Evolutionary conservation across 768 basidiomycete genomes (phyloP).

Genomic region (Boletus vermiculosoides): DNA sequence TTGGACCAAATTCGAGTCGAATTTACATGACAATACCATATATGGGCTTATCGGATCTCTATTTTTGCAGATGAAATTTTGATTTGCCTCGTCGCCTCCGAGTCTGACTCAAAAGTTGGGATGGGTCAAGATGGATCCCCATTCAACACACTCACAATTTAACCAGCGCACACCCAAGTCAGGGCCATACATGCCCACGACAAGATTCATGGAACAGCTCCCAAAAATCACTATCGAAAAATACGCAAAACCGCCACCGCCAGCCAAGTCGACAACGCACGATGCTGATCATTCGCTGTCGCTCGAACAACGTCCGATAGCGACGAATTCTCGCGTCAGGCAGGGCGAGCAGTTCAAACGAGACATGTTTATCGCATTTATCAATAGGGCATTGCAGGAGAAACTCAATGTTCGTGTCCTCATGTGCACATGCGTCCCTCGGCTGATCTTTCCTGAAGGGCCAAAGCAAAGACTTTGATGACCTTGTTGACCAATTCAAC

Average conservation of each 20-base stretch:
- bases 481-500: slow-evolving; percentile 86
- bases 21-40: slow-evolving; percentile 18
- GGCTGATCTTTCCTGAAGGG: slow-evolving; percentile 48
- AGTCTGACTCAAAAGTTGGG: neutral
- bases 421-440: slow-evolving; percentile 8
- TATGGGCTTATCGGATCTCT: slow-evolving; percentile 6
- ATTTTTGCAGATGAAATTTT: slow-evolving; percentile 2
- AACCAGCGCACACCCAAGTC: slow-evolving; percentile 70
- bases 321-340: slow-evolving; percentile 75
- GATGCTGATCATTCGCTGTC: slow-evolving; percentile 14
- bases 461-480: slow-evolving; percentile 73
- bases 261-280: slow-evolving; percentile 23
- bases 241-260: slow-evolving; percentile 40
- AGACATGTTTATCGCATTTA: slow-evolving; percentile 82
- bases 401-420: slow-evolving; percentile 58
- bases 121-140: slow-evolving; percentile 62
- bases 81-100: neutral
- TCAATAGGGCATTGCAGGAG: slow-evolving; percentile 77
- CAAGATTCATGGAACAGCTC: slow-evolving; percentile 45
- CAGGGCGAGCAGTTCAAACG: slow-evolving; percentile 74
- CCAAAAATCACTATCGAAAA: slow-evolving; percentile 44
- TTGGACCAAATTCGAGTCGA: neutral
- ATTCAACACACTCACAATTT: slow-evolving; percentile 72
- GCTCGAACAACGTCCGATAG: slow-evolving; percentile 54
- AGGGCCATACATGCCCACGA: slow-evolving; percentile 50